A percentile compares a stretch with the other conserved stretches of the same genome.
Conservation (phyloP, 2,329 filamentous ascomycete genomes). For the Aspergillus novoparasiticus region DNA sequence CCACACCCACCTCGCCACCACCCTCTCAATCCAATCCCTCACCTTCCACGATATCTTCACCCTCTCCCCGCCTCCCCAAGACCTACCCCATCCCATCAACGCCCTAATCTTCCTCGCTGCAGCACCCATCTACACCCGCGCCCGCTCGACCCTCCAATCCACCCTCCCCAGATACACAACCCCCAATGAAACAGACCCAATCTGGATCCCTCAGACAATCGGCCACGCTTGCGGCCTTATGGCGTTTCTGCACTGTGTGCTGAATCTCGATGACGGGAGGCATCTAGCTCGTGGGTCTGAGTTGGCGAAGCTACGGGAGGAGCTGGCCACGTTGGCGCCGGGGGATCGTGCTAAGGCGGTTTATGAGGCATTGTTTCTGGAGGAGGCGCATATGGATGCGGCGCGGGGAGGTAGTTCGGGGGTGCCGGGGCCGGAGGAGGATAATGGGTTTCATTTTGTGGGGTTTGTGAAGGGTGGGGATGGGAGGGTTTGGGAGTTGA, state of each 20-base stretch:
- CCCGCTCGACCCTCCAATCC: constrained; percentile 47
- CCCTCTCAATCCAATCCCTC: constrained; percentile 51
- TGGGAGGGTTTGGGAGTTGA: constrained; percentile 38
- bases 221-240: constrained; percentile 62
- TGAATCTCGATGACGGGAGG: constrained; percentile 49
- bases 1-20: constrained; percentile 52
- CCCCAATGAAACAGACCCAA: constrained; percentile 52
- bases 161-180: constrained; percentile 48
- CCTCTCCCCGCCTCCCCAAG: constrained; percentile 52
- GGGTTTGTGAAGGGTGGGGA: constrained; percentile 35
- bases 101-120: constrained; percentile 59
- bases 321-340: constrained; percentile 48
- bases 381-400: constrained; percentile 26
- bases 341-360: constrained; percentile 54
- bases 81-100: constrained; percentile 48
- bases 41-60: constrained; percentile 59
- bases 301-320: constrained; percentile 49
- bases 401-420: constrained; percentile 6
- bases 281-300: constrained; percentile 48
- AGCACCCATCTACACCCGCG: constrained; percentile 41
- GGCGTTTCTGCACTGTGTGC: constrained; percentile 56
- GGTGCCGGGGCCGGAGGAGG: constrained; percentile 7
- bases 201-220: constrained; percentile 64
- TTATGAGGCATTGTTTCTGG: constrained; percentile 43
- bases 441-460: constrained; percentile 30